Evolutionary conservation across 2,329 filamentous ascomycete genomes (phyloP).

Genomic region (Colletotrichum tofieldiae): DNA sequence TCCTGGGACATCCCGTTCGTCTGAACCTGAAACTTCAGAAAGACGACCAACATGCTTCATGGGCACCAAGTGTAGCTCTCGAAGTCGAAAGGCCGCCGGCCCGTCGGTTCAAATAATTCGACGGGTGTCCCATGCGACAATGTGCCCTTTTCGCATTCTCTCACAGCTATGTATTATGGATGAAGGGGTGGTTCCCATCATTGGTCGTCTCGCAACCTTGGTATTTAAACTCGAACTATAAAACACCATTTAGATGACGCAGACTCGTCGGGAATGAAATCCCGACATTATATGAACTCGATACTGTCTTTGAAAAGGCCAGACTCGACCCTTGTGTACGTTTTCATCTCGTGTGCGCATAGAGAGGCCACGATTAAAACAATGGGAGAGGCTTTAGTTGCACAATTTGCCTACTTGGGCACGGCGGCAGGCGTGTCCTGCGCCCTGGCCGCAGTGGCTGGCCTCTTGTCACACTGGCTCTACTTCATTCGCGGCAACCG

Average conservation of each 20-base stretch:
- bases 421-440: slow-evolving; percentile 8
- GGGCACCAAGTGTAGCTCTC: no score
- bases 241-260: no score
- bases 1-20: background rate
- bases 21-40: background rate
- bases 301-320: no score
- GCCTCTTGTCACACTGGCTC: slow-evolving; percentile 38
- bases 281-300: no score
- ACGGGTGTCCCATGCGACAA: background rate
- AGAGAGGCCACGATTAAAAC: background rate
- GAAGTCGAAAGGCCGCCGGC: background rate
- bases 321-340: no score
- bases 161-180: no score
- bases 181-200: background rate
- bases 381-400: background rate
- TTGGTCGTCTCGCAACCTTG: background rate
- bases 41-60: background rate
- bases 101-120: background rate
- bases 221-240: no score
- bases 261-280: no score
- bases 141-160: no score
- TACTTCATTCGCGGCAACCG: slow-evolving; percentile 35
- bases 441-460: slow-evolving; percentile 14
- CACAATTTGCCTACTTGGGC: background rate
- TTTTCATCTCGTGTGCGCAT: no score